Evolutionary conservation across 306 rosid species (phyloP), one percentile per base, ranked within the genome.

Genomic region (Quercus variabilis): DNA sequence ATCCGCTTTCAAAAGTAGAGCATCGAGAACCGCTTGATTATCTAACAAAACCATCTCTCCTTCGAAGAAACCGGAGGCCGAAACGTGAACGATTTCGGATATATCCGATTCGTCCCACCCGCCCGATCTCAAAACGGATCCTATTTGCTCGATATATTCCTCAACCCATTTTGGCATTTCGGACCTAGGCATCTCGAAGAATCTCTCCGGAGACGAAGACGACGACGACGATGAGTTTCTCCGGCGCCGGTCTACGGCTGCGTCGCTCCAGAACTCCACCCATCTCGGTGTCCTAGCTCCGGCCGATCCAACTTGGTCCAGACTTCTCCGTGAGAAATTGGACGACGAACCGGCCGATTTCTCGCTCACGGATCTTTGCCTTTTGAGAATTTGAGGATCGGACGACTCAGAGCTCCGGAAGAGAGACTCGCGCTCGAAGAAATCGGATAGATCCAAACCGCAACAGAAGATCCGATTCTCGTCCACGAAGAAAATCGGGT

Each of bases 191-290:
- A 89, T 83, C 25, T 91, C 94, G 14, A 93, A 83, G 49, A 86
- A 85, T 67, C 96, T 79, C 78, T 95, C 99, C 76, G 98, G 96
- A 15, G 99, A 94, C 0, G 94, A 88, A 0, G 86, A 87, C 0
- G 83, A 43, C 0, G 97, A 88, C 4, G 89, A 89, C 0, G 88
- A 81, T 0, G 96, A 92, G 80, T 84, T 89, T 19, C 97, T 88
- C 73, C 92, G 83, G 62, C 98, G 90, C 0, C 93, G 89, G 69
- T 90, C 97, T 4, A 87, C 89, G 7, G 97, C 97, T 0, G 98
- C 99, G 69, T 95, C 99, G 31, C 89, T 89, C 99, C 99, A 95
- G 75, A 95, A 95, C 82, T 95, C 99, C 15, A 95, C 99, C 99
- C 99, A 95, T 82, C 99, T 75, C 20, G 99, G 99, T 21, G 96